A percentile compares a stretch with the other conserved stretches of the same genome.
Evolutionary conservation across 495 filamentous ascomycete species (phyloP).

Genomic region (Daldinia vernicosa): DNA sequence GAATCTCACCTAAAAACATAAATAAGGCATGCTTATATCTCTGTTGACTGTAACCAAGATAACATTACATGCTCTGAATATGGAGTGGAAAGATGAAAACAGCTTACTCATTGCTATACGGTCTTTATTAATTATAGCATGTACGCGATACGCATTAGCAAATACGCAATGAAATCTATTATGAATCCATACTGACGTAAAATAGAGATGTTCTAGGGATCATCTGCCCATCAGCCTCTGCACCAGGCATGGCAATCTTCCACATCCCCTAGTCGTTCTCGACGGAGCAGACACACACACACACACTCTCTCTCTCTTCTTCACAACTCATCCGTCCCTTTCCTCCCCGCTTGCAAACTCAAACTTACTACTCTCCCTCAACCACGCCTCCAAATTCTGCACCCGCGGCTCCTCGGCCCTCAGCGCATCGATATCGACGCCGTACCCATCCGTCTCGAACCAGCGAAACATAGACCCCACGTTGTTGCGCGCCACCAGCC

Average conservation of each 20-base stretch:
- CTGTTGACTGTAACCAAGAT: too few relatives aligned
- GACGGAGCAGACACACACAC: not conserved
- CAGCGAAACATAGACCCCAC: constrained; percentile 69
- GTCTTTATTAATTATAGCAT: too few relatives aligned
- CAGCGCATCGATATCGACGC: constrained; percentile 64
- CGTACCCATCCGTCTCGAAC: constrained; percentile 69
- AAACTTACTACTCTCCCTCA: constrained; percentile 64
- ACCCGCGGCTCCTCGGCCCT: constrained; percentile 60
- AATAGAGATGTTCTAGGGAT: not conserved
- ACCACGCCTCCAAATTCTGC: constrained; percentile 67
- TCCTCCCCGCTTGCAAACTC: constrained; percentile 11
- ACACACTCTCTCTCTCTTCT: too few relatives aligned
- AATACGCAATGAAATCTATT: not conserved
- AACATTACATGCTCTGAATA: not conserved
- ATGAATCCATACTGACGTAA: not conserved
- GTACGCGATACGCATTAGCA: not conserved
- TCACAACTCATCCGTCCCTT: constrained; percentile 8
- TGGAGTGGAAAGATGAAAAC: too few relatives aligned
- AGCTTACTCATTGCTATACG: too few relatives aligned
- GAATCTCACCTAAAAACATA: not conserved
- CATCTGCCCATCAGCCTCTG: not conserved
- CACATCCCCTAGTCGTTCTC: not conserved
- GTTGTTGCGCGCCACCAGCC: constrained; percentile 63
- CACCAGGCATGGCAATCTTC: not conserved
- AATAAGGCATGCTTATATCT: too few relatives aligned